Percentiles rank a stretch among this genome's conserved stretches.
These are phyloP conservation scores for Leptographium flavum DNA, from an alignment of 2,329 filamentous ascomycete species.

Conservation along the genomic window DNA sequence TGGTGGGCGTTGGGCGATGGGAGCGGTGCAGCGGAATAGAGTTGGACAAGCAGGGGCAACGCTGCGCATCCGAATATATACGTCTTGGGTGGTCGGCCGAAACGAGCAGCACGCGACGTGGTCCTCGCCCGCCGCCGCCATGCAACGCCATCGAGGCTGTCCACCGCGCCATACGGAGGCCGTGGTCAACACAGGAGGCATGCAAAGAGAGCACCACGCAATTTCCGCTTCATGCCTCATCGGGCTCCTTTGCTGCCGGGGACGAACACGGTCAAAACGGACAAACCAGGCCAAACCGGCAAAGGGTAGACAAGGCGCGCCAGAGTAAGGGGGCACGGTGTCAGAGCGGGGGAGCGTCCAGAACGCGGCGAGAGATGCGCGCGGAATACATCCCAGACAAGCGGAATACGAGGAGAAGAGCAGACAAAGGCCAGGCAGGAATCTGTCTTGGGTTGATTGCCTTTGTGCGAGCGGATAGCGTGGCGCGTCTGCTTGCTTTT, in stretches of 20 bases:
- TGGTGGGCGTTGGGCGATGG: neutral
- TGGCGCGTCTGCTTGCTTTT: neutral
- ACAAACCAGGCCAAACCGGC: no score
- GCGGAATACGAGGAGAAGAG: no score
- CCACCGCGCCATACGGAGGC: no score
- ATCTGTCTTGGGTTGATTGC: neutral
- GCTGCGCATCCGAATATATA: neutral
- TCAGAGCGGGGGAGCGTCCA: no score
- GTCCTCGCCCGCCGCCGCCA: no score
- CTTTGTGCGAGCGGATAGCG: neutral
- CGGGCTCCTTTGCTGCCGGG: neutral
- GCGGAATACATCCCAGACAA: no score
- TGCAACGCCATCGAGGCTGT: neutral
- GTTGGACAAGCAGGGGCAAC: neutral
- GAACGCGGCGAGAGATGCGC: no score
- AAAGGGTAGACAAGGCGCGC: no score
- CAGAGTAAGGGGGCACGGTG: no score
- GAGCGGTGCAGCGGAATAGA: neutral
- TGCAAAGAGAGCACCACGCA: neutral
- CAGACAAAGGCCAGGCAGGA: neutral
- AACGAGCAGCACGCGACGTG: no score
- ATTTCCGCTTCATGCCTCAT: neutral
- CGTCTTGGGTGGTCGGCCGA: neutral
- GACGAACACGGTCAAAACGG: no score
- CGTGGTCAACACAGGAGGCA: neutral